These are phyloP conservation scores for Fusarium graminum DNA, from an alignment of 2,329 filamentous ascomycete genomes.

Conservation along the genomic window DNA sequence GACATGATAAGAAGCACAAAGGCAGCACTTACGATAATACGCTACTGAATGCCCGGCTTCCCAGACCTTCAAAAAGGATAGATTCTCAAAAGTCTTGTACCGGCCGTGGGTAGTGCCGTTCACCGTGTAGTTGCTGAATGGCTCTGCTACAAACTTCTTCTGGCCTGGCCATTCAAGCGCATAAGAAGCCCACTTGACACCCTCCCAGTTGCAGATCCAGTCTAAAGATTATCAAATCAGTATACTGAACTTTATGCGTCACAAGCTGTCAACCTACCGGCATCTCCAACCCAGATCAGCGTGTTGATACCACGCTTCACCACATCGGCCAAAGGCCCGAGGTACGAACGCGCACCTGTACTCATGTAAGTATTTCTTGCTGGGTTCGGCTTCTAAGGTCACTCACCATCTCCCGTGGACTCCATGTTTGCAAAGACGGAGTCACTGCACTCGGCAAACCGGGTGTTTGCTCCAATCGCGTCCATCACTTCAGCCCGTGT, in stretches of 20 bases:
- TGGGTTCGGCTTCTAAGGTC: too few species aligned
- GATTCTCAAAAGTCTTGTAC: slow-evolving; percentile 66
- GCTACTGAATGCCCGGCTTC: slow-evolving; percentile 70
- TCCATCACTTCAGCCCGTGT: slow-evolving; percentile 44
- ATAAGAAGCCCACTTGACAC: slow-evolving; percentile 62
- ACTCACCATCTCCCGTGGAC: slow-evolving; percentile 45
- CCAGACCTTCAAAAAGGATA: slow-evolving; percentile 70
- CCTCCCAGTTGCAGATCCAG: slow-evolving; percentile 70
- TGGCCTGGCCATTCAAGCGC: slow-evolving; percentile 59
- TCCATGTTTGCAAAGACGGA: slow-evolving; percentile 44
- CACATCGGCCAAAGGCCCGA: slow-evolving; percentile 59
- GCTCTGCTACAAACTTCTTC: slow-evolving; percentile 54
- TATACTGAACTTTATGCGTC: not conserved
- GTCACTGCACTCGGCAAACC: slow-evolving; percentile 46
- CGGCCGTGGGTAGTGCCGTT: slow-evolving; percentile 61
- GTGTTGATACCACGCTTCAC: slow-evolving; percentile 63
- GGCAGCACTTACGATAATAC: slow-evolving; percentile 54
- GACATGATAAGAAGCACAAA: not conserved
- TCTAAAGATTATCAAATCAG: slow-evolving; percentile 52
- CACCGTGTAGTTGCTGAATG: slow-evolving; percentile 60
- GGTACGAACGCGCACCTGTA: slow-evolving; percentile 59
- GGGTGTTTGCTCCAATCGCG: slow-evolving; percentile 45
- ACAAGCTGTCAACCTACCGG: slow-evolving; percentile 49
- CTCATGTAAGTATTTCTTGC: slow-evolving; percentile 13
- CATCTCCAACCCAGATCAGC: slow-evolving; percentile 68